Evolutionary conservation across 495 filamentous ascomycete species (phyloP), one percentile per base, ranked within the genome.

Genomic region (Penicillium silybi): DNA sequence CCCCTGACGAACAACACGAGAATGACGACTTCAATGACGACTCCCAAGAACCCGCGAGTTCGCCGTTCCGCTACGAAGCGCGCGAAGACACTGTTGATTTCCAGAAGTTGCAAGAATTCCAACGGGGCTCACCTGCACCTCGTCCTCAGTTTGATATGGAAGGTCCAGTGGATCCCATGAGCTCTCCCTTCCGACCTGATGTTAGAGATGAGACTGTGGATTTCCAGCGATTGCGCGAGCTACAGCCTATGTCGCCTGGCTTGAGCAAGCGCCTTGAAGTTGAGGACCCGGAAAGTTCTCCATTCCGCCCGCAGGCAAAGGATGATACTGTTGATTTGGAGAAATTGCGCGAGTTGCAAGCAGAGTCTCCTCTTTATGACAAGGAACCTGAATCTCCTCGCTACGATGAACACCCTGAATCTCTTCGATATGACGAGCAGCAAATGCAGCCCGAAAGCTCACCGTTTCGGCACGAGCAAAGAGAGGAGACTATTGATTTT

Each of bases 11-110:
- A 35, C 55, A 63, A 35, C 55, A 57, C 11, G 54, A 56, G 37
- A 46, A 57, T 32, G 46, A 66, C 27, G 53, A 58, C 15, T 20
- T 49, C 44, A 49, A 62, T 15, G 46, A 60, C 38, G 64, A 53
- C 20, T 50, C 64, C 15, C 46, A 62, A 37, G 49, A 53, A 9
- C 50, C 47, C 16, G 54, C 63, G 3, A 75, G 71, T 39, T 76
- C 73, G 8, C 73, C 73, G 0, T 76, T 75, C 39, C 66, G 63
- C 22, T 54, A 54, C 19, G 66, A 72, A 22, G 66, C 44, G 16
- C 59, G 66, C 41, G 71, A 76, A 41, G 66, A 71, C 11, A 74
- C 71, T 0, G 69, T 70, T 2, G 70, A 75, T 52, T 65, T 69
- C 32, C 54, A 68, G 22, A 68, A 52, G 35, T 32, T 71, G 27